Conservation (phyloP, 805 yeast genomes). For the Candida germanica region DNA sequence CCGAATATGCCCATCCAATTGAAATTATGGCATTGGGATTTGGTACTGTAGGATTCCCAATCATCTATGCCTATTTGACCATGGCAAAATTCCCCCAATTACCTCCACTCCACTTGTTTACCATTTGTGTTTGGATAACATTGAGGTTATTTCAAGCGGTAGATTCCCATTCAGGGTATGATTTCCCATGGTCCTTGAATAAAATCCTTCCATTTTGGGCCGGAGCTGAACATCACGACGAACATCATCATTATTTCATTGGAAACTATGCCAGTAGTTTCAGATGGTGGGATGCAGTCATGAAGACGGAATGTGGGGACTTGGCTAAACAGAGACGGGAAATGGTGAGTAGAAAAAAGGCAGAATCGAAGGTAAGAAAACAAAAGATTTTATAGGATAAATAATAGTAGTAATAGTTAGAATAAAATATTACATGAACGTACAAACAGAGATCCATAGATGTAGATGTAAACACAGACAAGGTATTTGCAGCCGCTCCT, state of each 20-base stretch:
- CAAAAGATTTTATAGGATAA: slow-evolving; percentile 5
- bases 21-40: slow-evolving; percentile 57
- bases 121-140: slow-evolving; percentile 51
- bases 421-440: no score
- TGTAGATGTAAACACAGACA: not conserved
- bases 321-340: slow-evolving; percentile 76
- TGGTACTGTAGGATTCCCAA: slow-evolving; percentile 61
- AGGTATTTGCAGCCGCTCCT: no score
- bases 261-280: slow-evolving; percentile 58
- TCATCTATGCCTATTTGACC: slow-evolving; percentile 49
- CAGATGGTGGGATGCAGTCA: slow-evolving; percentile 88
- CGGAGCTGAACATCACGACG: slow-evolving; percentile 62
- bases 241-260: slow-evolving; percentile 58
- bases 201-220: slow-evolving; percentile 62
- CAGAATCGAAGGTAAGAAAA: slow-evolving; percentile 35
- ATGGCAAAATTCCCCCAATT: slow-evolving; percentile 20
- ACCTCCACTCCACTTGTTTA: slow-evolving; percentile 48
- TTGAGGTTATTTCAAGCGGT: slow-evolving; percentile 57
- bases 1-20: slow-evolving; percentile 60
- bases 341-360: slow-evolving; percentile 52
- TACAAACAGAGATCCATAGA: no score
- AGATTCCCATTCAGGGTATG: slow-evolving; percentile 61
- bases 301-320: slow-evolving; percentile 89
- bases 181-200: slow-evolving; percentile 60
- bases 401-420: not conserved